Base-by-base conservation (phyloP, 257 asterid species). In the Jacaranda copaia region DNA sequence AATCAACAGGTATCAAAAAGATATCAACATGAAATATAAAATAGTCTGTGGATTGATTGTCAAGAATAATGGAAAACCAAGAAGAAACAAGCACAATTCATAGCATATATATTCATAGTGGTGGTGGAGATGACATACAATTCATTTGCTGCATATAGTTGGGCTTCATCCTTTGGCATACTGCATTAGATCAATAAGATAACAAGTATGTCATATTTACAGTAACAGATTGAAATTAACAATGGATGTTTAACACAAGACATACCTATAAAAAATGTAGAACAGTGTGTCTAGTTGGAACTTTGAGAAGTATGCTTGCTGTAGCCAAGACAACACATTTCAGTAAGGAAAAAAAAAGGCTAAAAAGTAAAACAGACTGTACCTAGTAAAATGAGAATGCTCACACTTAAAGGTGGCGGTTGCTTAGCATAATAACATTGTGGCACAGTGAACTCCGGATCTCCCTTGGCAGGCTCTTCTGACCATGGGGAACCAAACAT, bases 111-210 rank as follows among this genome's bases (percentile, higher is more conserved):
- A 56, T 65, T 55, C 49, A 65, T 40, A 16, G 78, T 69, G 72
- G 9, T 20, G n/a, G 70, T 52, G 40, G 58, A 76, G 73, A 70
- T 59, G 71, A 80, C 97, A 52, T 93, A 96, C 99, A 96, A 77
- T 91, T 96, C 99, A 82, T 88, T 88, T 74, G 97, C 96, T 1
- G 99, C 97, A 74, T 87, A 93, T 75, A 96, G 77, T 76, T 96
- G 99, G 14, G 98, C 97, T 86, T 90, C 97, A 57, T 96, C 99
- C 88, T 84, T 96, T 5, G 99, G 99, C 98, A 96, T 96, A 87
- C 99, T 96, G 96, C 90, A 88, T 48, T 71, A 74, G 67, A 68
- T 32, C 72, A 45, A 69, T 58, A 68, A 80, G 69, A 81, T 14
- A 40, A n/a, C n/a, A 42, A 66, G n/a, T 43, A 63, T 14, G 70